These are phyloP conservation scores for Conoideocrella luteorostrata DNA, from an alignment of 2,329 filamentous ascomycete species.

Conservation along the genomic window DNA sequence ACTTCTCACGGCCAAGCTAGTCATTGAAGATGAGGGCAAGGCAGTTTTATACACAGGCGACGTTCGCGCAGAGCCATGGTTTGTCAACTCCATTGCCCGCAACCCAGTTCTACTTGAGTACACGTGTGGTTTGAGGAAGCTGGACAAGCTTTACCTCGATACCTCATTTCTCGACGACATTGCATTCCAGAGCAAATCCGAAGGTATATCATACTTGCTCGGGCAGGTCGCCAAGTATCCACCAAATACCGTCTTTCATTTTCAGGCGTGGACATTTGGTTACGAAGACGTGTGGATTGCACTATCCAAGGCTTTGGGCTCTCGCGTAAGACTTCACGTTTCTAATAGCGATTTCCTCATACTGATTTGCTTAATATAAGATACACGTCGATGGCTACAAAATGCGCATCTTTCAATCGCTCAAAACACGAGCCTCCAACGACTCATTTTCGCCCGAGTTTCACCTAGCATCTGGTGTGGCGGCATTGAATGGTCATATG, in stretches of 20 bases:
- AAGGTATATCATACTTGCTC: slow-evolving; percentile 70
- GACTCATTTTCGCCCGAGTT: slow-evolving; percentile 32
- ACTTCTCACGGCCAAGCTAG: slow-evolving; percentile 21
- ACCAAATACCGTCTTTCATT: slow-evolving; percentile 68
- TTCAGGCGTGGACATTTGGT: slow-evolving; percentile 82
- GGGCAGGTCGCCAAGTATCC: slow-evolving; percentile 63
- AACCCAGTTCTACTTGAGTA: slow-evolving; percentile 73
- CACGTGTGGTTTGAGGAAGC: slow-evolving; percentile 52
- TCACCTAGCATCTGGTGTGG: slow-evolving; percentile 50
- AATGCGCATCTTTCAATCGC: slow-evolving; percentile 61
- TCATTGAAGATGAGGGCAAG: slow-evolving; percentile 68
- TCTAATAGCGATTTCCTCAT: not conserved
- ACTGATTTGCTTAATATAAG: slow-evolving; percentile 45
- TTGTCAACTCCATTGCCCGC: slow-evolving; percentile 65
- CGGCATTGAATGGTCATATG: slow-evolving; percentile 64
- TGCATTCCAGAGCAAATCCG: slow-evolving; percentile 56
- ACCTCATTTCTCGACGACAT: slow-evolving; percentile 61
- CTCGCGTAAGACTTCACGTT: slow-evolving; percentile 39
- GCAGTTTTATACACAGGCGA: slow-evolving; percentile 86
- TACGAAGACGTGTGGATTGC: slow-evolving; percentile 92
- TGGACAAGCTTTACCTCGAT: slow-evolving; percentile 85
- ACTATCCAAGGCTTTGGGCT: slow-evolving; percentile 62
- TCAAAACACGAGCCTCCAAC: slow-evolving; percentile 40
- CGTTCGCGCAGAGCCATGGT: slow-evolving; percentile 80
- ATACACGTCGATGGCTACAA: slow-evolving; percentile 84